Evolutionary conservation across 352 stramenopile genomes (phyloP).

Genomic region (Pythium volutum): DNA sequence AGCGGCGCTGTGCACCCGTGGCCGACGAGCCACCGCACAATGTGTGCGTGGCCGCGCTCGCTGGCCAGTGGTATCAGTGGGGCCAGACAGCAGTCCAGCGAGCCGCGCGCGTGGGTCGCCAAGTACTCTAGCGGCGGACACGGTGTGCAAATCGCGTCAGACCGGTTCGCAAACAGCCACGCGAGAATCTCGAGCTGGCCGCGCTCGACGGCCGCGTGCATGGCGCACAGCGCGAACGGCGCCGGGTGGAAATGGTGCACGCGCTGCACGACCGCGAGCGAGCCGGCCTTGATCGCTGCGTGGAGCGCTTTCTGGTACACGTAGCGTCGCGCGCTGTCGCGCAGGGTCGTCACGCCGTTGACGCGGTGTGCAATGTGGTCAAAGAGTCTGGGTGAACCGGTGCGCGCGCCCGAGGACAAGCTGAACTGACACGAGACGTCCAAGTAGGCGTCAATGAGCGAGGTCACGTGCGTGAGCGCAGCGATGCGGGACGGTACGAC

Average conservation of each 20-base stretch:
- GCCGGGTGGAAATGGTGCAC: not conserved
- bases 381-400: not conserved
- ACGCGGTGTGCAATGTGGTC: not conserved
- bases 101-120: not conserved
- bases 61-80: not conserved
- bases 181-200: not conserved
- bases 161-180: not conserved
- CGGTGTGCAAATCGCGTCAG: not conserved
- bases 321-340: not conserved
- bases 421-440: no score
- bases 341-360: not conserved
- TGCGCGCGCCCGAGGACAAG: not conserved
- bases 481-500: not conserved
- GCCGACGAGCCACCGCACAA: not conserved
- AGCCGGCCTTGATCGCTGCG: not conserved
- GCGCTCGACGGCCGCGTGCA: not conserved
- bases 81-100: not conserved
- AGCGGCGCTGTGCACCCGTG: not conserved
- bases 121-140: not conserved
- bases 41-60: not conserved
- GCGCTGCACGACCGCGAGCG: not conserved
- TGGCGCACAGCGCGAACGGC: not conserved
- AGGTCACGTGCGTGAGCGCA: not conserved
- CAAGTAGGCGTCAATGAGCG: not conserved
- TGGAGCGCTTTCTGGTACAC: not conserved